Percentiles rank a stretch among this genome's conserved stretches.
phyloP scores from a whole-genome alignment of 257 asterid species.

The Rhazya stricta region DNA sequence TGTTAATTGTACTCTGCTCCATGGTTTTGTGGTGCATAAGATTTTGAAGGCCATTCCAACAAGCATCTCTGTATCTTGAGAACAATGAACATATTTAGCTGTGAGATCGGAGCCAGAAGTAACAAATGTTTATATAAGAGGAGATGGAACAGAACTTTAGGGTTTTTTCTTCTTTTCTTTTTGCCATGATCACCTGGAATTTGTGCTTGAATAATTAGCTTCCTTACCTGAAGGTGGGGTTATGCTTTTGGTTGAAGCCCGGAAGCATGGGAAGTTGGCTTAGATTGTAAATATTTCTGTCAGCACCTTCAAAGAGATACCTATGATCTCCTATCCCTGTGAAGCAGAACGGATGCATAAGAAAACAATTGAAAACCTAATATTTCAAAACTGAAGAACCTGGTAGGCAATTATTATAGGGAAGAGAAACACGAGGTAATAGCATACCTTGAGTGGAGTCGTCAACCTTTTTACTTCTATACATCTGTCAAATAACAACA shows the following conservation, averaged over 20 bases:
- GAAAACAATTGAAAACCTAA: constrained; percentile 19
- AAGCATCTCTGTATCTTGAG: constrained; percentile 47
- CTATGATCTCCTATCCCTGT: constrained; percentile 44
- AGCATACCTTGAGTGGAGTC: constrained; percentile 53
- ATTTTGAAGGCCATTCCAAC: constrained; percentile 38
- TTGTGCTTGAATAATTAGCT: not conserved
- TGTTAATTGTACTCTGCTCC: constrained; percentile 27
- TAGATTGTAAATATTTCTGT: constrained; percentile 54
- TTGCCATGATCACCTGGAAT: not conserved
- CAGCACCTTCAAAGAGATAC: constrained; percentile 45
- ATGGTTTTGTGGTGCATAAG: constrained; percentile 35
- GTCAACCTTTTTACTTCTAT: constrained; percentile 69
- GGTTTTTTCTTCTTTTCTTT: not conserved
- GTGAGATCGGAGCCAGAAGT: constrained; percentile 11
- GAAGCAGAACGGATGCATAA: constrained; percentile 6
- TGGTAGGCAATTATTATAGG: not conserved
- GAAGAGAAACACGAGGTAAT: not conserved
- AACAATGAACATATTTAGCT: not conserved
- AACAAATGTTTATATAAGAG: no score
- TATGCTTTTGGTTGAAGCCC: constrained; percentile 18
- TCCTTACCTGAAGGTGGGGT: constrained; percentile 45
- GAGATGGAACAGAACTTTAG: not conserved
- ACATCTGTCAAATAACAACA: constrained; percentile 49
- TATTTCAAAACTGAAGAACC: not conserved
- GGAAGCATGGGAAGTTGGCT: constrained; percentile 53